phyloP scores from a whole-genome alignment of 371 early-diverging fungal genomes.

The Funneliformis caledonium region DNA sequence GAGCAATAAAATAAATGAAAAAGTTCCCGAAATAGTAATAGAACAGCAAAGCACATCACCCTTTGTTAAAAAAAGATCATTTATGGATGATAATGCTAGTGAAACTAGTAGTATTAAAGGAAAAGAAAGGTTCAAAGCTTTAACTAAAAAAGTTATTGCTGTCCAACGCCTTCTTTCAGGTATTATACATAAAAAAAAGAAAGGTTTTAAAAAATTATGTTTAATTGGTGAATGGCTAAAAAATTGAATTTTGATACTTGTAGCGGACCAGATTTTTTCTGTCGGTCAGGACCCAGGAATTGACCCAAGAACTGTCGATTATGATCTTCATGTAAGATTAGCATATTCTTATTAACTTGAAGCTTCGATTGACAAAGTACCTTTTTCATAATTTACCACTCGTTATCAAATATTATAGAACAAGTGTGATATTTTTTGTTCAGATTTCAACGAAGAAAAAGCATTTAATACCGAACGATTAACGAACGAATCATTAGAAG shows the following conservation, averaged over 20 bases:
- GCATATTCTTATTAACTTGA: neutral
- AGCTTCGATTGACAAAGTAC: neutral
- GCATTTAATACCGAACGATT: neutral
- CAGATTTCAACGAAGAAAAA: neutral
- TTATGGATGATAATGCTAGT: neutral
- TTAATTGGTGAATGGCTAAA: neutral
- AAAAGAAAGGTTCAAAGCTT: neutral
- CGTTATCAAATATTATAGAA: neutral
- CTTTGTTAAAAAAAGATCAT: neutral
- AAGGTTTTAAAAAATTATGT: neutral
- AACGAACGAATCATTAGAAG: neutral
- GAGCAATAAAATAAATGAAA: neutral
- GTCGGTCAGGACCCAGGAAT: slow-evolving; percentile 16
- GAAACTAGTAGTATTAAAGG: neutral
- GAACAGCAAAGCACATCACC: neutral
- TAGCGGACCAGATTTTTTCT: neutral
- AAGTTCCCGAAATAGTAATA: neutral
- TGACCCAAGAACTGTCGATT: slow-evolving; percentile 6
- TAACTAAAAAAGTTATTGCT: neutral
- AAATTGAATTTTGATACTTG: neutral
- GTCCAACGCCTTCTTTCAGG: neutral
- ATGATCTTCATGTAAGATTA: slow-evolving; percentile 1
- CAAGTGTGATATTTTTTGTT: neutral
- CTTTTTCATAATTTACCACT: too few species aligned
- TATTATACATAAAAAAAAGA: neutral